Conservation (phyloP, 2,329 filamentous ascomycete genomes). For the Boeremia exigua region DNA sequence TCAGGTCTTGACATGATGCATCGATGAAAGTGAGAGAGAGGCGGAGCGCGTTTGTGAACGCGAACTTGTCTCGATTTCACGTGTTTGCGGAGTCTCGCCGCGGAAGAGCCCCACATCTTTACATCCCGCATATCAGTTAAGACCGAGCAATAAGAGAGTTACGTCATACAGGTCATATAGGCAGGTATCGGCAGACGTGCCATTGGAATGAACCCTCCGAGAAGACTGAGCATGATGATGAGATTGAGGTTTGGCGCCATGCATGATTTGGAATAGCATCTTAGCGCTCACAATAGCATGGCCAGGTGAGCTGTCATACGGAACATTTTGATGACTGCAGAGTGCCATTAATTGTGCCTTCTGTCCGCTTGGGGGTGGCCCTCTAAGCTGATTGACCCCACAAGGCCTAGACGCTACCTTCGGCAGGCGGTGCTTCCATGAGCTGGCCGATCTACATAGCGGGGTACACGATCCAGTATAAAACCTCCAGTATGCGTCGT, state of each 20-base stretch:
- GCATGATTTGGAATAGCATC: conserved; percentile 12
- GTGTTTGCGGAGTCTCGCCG: conserved; percentile 16
- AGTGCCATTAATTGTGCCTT: conserved; percentile 5
- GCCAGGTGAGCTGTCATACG: neutral
- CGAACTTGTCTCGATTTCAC: conserved; percentile 31
- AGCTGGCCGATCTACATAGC: conserved; percentile 25
- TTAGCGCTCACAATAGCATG: neutral
- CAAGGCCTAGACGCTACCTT: conserved; percentile 4
- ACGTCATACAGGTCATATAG: neutral
- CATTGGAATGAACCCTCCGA: neutral
- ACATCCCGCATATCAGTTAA: neutral
- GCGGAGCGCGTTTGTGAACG: conserved; percentile 5
- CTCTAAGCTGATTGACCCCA: neutral
- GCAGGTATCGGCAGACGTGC: neutral
- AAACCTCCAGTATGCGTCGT: conserved; percentile 15
- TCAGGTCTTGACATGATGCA: conserved; percentile 1
- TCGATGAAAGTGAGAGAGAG: neutral
- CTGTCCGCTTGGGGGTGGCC: conserved; percentile 2
- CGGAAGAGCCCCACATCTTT: conserved; percentile 7
- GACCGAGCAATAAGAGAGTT: neutral
- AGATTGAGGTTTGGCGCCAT: neutral
- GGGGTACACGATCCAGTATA: conserved; percentile 32
- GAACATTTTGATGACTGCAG: neutral
- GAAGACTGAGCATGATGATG: neutral
- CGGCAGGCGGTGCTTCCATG: neutral